Conservation (phyloP, 306 rosid genomes). For the Quercus robur region DNA sequence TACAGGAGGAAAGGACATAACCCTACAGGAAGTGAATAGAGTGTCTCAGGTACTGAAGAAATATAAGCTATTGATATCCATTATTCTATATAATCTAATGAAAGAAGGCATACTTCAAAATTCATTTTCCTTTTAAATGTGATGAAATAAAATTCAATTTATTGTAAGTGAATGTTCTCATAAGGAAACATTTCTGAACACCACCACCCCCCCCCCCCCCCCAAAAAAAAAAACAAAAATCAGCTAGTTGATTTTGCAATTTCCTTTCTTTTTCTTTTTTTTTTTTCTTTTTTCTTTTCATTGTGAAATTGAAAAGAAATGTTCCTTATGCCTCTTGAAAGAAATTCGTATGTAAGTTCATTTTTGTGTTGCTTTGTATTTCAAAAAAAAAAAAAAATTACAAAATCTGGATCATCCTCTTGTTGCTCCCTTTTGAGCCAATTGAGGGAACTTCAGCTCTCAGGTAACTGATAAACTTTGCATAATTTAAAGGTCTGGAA, state of each 20-base stretch:
- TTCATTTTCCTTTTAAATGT: constrained; percentile 14
- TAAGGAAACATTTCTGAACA: neutral
- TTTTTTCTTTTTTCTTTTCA: neutral
- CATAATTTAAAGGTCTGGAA: too few species aligned
- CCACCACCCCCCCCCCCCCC: too few species aligned
- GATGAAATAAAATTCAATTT: neutral
- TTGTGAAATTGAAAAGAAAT: too few species aligned
- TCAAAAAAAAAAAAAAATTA: too few species aligned
- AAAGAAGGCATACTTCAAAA: neutral
- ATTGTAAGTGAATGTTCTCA: neutral
- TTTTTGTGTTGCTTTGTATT: too few species aligned
- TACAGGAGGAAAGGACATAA: constrained; percentile 97
- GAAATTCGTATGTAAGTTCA: too few species aligned
- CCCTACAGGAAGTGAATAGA: constrained; percentile 95
- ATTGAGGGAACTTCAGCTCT: too few species aligned
- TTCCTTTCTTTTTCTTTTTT: neutral
- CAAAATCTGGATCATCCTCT: too few species aligned
- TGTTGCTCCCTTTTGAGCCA: too few species aligned
- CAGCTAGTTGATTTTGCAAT: neutral
- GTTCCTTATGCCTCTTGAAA: too few species aligned
- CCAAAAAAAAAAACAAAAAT: neutral
- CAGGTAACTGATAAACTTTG: too few species aligned
- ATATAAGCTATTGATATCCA: constrained; percentile 6
- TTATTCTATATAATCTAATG: neutral
- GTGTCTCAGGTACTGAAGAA: constrained; percentile 79